Base-by-base conservation (phyloP, 345 rosid species). In the Populus tremula region DNA sequence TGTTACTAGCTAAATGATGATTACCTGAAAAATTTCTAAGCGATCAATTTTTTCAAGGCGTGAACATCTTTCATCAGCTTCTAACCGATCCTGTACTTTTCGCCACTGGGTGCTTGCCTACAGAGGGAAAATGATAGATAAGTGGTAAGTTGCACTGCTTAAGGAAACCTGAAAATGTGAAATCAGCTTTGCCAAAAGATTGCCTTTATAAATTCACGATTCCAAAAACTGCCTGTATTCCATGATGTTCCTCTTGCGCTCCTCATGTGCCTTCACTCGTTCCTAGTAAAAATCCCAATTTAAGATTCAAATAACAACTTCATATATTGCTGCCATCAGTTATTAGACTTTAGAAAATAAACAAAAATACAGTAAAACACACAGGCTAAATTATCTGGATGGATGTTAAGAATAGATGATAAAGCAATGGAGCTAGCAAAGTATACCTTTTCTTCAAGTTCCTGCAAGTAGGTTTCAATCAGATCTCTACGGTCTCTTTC, bases 31-130 rank as follows among this genome's bases (percentile, higher is more conserved):
- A 79, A 89, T 90, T 81, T 92, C 92, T 82, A 96, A 78, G 67
- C 94, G 97, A 38, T 96, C 97, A 33, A 93, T 88, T 83, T 90
- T 96, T 80, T 92, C 99, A 77, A 96, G 97, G 67, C 92, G 86
- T 47, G 87, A 89, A 84, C 99, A 96, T 81, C 98, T 89, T 82
- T 90, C 98, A 85, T 93, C 97, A 65, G 89, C 87, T 89, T 91
- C 99, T 85, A 96, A 86, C 59, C 90, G 94, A 67, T 91, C 94
- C 81, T 96, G 98, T 85, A 96, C 92, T 87, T 96, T 96, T 76
- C 98, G 91, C 99, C 99, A 96, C 78, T 96, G 99, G 82, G 89
- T 96, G 82, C 78, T 88, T 73, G 97, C 91, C 99, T 96, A 79
- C 67, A 76, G 69, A 77, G 29, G 21, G 77, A 35, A 72, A 53